Evolutionary conservation across 768 basidiomycete species (phyloP).

Genomic region (Antrodiella citrinella): DNA sequence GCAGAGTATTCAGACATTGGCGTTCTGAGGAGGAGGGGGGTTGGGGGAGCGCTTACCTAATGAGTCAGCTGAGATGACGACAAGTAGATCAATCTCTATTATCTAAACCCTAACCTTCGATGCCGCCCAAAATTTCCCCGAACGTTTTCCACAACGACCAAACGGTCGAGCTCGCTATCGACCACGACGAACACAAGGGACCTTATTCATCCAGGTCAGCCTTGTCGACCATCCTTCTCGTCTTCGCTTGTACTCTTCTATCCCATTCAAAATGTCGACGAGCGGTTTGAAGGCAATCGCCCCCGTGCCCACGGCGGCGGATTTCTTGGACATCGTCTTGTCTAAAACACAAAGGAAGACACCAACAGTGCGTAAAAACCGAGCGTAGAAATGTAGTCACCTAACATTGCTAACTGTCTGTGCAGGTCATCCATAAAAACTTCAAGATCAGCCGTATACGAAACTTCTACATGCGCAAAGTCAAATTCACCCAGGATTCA

Average conservation of each 20-base stretch:
- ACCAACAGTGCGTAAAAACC: constrained; percentile 69
- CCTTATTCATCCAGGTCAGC: constrained; percentile 8
- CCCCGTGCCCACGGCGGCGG: constrained; percentile 93
- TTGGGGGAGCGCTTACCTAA: no score
- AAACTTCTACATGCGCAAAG: constrained; percentile 98
- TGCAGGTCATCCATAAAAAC: constrained; percentile 95
- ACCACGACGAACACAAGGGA: constrained; percentile 1
- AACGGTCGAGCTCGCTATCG: not conserved
- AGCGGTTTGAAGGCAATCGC: constrained; percentile 95
- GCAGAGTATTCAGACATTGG: no score
- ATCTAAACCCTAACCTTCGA: constrained; percentile 5
- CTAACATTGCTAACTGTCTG: not conserved
- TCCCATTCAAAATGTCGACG: constrained; percentile 55
- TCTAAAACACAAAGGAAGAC: constrained; percentile 96
- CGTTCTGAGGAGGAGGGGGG: no score
- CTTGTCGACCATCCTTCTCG: constrained; percentile 1
- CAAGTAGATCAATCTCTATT: not conserved
- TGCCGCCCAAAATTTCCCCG: constrained; percentile 4
- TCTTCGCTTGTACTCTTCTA: not conserved
- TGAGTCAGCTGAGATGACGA: no score
- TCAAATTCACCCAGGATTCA: constrained; percentile 95
- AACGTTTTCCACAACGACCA: not conserved
- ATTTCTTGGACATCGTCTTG: constrained; percentile 91
- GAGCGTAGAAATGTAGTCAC: no score
- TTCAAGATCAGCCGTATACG: constrained; percentile 99